These are phyloP conservation scores for Fraxinus anomala DNA, from an alignment of 257 asterid genomes.

Conservation along the genomic window DNA sequence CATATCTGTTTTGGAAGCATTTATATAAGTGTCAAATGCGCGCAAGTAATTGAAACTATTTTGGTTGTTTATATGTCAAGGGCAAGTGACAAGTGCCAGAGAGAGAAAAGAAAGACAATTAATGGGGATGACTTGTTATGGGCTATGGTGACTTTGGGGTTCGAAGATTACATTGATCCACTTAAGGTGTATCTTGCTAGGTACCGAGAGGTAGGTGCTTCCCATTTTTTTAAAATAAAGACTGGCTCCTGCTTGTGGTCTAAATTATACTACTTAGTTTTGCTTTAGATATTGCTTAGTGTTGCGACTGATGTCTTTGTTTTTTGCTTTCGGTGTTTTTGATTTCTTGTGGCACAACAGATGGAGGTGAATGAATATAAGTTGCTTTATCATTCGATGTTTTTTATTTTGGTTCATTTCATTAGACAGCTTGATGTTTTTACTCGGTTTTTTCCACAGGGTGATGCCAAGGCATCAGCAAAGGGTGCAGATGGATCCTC, in stretches of 20 bases:
- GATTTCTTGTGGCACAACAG: slow-evolving; percentile 39
- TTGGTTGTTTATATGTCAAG: slow-evolving; percentile 35
- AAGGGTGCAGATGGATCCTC: slow-evolving; percentile 61
- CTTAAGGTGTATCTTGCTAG: slow-evolving; percentile 66
- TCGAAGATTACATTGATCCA: slow-evolving; percentile 77
- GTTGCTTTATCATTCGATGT: background rate
- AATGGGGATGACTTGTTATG: slow-evolving; percentile 78
- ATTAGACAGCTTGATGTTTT: slow-evolving; percentile 7
- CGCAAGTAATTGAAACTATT: slow-evolving; percentile 8
- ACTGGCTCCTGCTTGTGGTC: background rate
- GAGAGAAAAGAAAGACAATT: slow-evolving; percentile 78
- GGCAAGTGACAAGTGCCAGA: slow-evolving; percentile 87
- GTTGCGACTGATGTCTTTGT: slow-evolving; percentile 25
- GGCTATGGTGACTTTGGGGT: slow-evolving; percentile 83
- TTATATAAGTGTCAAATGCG: background rate
- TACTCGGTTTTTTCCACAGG: slow-evolving; percentile 41
- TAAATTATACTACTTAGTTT: background rate
- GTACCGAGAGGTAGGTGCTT: slow-evolving; percentile 63
- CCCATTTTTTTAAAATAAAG: background rate
- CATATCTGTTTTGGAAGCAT: slow-evolving; percentile 8
- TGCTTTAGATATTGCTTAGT: slow-evolving; percentile 16
- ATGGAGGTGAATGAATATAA: slow-evolving; percentile 56
- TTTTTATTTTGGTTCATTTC: background rate
- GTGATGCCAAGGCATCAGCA: slow-evolving; percentile 71
- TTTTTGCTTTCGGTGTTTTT: slow-evolving; percentile 21